Conservation (phyloP, 768 basidiomycete genomes). For the Podaxis sp. region DNA sequence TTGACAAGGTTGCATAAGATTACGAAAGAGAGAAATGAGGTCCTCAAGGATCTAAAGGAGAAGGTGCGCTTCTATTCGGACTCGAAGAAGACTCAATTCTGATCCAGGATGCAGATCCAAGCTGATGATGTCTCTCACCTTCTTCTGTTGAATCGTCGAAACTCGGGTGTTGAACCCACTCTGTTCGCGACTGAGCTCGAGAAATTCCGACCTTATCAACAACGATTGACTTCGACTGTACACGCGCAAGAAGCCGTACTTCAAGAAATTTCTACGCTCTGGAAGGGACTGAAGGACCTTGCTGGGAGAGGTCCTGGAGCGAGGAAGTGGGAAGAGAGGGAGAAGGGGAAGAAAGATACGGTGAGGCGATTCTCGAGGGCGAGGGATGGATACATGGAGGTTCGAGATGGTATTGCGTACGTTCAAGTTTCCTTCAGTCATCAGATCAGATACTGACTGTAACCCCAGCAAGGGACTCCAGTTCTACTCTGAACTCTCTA, state of each 20-base stretch:
- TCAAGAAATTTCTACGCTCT: constrained; percentile 72
- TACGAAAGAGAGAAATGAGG: constrained; percentile 78
- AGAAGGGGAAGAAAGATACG: constrained; percentile 75
- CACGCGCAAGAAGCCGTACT: constrained; percentile 73
- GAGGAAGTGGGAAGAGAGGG: constrained; percentile 78
- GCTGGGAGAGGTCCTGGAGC: constrained; percentile 78
- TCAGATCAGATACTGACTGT: constrained; percentile 7
- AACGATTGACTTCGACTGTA: constrained; percentile 74
- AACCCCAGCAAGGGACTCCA: constrained; percentile 75
- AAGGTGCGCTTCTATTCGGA: constrained; percentile 53
- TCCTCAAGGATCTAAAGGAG: constrained; percentile 93
- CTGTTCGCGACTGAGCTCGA: constrained; percentile 93
- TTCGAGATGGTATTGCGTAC: constrained; percentile 79
- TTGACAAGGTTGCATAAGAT: constrained; percentile 81
- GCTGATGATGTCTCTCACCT: constrained; percentile 95
- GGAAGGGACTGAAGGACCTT: constrained; percentile 71
- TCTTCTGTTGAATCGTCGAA: constrained; percentile 86
- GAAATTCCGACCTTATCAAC: constrained; percentile 92
- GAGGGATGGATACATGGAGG: constrained; percentile 83
- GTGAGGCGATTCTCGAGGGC: constrained; percentile 72
- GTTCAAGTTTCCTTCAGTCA: constrained; percentile 29
- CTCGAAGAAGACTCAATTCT: background rate
- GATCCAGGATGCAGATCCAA: constrained; percentile 64
- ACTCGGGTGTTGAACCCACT: constrained; percentile 77
- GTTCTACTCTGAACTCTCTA: constrained; percentile 82